A percentile compares a stretch with the other conserved stretches of the same genome.
Conservation (phyloP, 441 rosid genomes). For the Gossypium schwendimanii region DNA sequence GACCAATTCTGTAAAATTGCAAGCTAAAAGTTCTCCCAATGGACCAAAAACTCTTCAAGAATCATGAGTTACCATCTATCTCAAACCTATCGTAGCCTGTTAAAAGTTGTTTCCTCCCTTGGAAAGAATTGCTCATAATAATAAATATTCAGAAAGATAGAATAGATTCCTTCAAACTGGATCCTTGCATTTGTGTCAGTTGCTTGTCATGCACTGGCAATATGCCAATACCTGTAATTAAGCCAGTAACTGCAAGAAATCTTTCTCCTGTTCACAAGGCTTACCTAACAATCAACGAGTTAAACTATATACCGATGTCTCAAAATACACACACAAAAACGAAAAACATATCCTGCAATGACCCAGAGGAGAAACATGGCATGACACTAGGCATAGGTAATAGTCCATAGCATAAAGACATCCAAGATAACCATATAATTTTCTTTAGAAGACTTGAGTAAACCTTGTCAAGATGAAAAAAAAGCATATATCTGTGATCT, state of each 20-base stretch:
- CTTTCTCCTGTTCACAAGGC: not conserved
- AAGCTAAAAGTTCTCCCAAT: not conserved
- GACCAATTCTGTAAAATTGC: not conserved
- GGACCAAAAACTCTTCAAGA: not conserved
- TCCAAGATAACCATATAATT: not conserved
- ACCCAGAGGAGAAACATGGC: not conserved
- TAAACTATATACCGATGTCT: not conserved
- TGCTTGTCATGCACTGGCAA: not conserved
- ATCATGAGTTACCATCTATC: not conserved
- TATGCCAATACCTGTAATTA: not conserved
- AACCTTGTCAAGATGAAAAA: not conserved
- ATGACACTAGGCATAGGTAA: not conserved
- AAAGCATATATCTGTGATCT: not conserved
- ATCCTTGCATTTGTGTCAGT: not conserved
- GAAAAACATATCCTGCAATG: not conserved
- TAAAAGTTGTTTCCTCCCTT: not conserved
- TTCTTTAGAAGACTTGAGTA: not conserved
- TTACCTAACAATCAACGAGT: not conserved
- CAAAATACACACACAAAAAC: not conserved
- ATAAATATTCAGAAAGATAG: not conserved
- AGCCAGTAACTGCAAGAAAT: not conserved
- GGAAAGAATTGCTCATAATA: not conserved
- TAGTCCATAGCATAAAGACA: not conserved
- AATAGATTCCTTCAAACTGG: conserved; percentile 2
- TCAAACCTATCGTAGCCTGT: not conserved